These are phyloP conservation scores for Leptodermis oblonga DNA, from an alignment of 257 asterid genomes.

Conservation along the genomic window DNA sequence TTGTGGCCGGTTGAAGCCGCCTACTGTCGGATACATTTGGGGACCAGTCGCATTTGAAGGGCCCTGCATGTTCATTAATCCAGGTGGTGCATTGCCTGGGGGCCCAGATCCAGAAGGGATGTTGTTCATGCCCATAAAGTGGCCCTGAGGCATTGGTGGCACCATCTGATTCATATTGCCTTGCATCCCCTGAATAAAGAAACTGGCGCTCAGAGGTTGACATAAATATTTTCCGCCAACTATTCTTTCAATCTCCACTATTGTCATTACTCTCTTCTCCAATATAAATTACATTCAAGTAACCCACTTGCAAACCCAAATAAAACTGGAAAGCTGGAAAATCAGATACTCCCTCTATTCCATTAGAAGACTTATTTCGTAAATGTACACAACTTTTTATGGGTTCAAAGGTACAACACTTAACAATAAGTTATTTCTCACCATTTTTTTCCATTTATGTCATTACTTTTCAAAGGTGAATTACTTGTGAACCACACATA, in stretches of 20 bases:
- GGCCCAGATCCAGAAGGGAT: constrained; percentile 74
- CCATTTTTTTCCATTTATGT: too few species aligned
- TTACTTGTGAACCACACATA: too few species aligned
- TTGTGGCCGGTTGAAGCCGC: constrained; percentile 79
- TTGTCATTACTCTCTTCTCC: neutral
- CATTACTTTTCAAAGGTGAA: too few species aligned
- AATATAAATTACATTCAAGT: too few species aligned
- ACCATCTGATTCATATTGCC: constrained; percentile 83
- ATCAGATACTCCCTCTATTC: neutral
- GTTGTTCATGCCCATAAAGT: constrained; percentile 67
- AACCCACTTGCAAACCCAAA: neutral
- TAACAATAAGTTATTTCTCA: too few species aligned
- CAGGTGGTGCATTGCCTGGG: constrained; percentile 60
- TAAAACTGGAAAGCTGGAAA: neutral
- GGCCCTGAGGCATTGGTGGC: constrained; percentile 77
- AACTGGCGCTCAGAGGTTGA: constrained; percentile 17
- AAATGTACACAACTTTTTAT: too few species aligned
- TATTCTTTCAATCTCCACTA: neutral
- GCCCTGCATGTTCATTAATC: constrained; percentile 52
- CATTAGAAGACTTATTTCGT: too few species aligned
- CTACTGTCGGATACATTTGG: constrained; percentile 81
- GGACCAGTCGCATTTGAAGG: constrained; percentile 46
- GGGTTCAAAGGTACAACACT: too few species aligned
- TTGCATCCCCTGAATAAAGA: constrained; percentile 49
- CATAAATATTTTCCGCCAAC: neutral